Percentiles rank a stretch among this genome's conserved stretches.
These are phyloP conservation scores for Cucumis melo DNA, from an alignment of 306 rosid genomes.

Conservation along the genomic window DNA sequence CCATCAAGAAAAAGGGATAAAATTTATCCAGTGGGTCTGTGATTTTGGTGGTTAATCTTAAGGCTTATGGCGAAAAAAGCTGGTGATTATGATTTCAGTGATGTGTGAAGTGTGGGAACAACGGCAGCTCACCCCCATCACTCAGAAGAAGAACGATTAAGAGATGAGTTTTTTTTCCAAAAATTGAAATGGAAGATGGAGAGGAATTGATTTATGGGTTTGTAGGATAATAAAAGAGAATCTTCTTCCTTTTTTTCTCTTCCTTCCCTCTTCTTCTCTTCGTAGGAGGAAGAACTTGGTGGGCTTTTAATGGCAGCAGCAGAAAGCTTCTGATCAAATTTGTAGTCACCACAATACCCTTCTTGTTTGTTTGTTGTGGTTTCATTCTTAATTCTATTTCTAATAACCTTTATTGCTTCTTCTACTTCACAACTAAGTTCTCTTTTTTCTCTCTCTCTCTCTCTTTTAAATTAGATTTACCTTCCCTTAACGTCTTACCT, in stretches of 20 bases:
- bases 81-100: conserved; percentile 85
- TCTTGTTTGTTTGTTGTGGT: not conserved
- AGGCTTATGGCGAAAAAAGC: conserved; percentile 85
- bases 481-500: not conserved
- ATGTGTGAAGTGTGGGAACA: conserved; percentile 90
- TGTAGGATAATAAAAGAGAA: not conserved
- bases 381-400: not conserved
- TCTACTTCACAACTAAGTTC: not conserved
- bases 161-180: not conserved
- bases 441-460: too few relatives aligned
- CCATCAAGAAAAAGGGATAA: conserved; percentile 4
- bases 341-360: conserved; percentile 1
- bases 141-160: conserved; percentile 30
- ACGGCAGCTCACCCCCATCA: conserved; percentile 84
- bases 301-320: conserved; percentile 5
- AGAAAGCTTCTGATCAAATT: not conserved
- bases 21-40: not conserved
- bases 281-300: not conserved
- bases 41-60: conserved; percentile 9
- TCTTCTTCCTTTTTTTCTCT: not conserved
- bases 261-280: not conserved
- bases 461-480: too few relatives aligned
- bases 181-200: not conserved
- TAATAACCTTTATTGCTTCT: not conserved
- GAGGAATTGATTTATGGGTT: not conserved